Base-by-base conservation (phyloP, 768 basidiomycete species). In the Agrocybe praecox region DNA sequence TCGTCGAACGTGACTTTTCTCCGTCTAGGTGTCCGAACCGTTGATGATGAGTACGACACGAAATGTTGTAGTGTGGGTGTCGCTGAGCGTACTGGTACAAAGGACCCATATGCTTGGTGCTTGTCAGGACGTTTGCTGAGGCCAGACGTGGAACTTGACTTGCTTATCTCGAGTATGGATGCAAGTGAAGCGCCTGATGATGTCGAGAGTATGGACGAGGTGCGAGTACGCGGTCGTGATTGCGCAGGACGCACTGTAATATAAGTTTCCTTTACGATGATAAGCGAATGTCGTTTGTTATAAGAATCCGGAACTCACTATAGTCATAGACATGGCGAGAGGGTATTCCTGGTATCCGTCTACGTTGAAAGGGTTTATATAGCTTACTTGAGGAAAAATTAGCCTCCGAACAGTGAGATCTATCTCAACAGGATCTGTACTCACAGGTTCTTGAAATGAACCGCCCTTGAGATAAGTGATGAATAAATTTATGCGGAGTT, bases 51-150 rank as follows among this genome's bases (percentile, higher is more conserved):
- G 46, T 43, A 51, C 43, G 59, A 57, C 18, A 57, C 61, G 19
- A 72, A 58, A 33, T 59, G 52, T 19, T 63, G 59, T 46, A 72
- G 53, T 10, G 56, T 60, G 15, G 61, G 55, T 3, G 58, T 59
- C 23, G 71, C 71, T 18, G 71, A 71, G 17, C 62, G 62, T 17
- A 65, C 56, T 40, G 70, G 69, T 33, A 71, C 61, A 50, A 72
- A 69, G 12, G 68, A 67, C 21, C 67, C 71, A 43, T 62, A 66
- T 17, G 64, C 67, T 36, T 62, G 57, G 21, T 70, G 63, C 8
- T 57, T 63, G 21, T 63, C 55, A n/a, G 65, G 59, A 24, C 44
- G 56, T 33, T 62, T 59, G 45, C 63, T 66, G 18, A 66, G 53
- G 1, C 54, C 51, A 0, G 59, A 62, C 0, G 72, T 64, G 18